Conservation (phyloP, 768 basidiomycete genomes). For the Gloeostereum incarnatum region DNA sequence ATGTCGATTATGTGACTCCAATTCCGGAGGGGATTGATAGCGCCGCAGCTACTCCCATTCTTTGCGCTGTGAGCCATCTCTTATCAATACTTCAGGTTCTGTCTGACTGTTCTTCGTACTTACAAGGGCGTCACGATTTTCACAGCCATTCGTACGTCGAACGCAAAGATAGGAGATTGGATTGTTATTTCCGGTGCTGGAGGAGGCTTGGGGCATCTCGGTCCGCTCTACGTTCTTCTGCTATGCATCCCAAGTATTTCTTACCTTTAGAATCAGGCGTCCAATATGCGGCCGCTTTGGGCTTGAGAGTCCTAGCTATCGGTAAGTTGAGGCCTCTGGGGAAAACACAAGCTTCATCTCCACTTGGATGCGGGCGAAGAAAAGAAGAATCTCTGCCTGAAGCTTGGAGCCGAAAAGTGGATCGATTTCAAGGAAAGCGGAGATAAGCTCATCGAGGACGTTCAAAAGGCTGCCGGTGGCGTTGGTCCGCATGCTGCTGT, state of each 20-base stretch:
- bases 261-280: constrained; percentile 30
- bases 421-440: constrained; percentile 50
- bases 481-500: constrained; percentile 63
- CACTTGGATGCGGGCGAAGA: constrained; percentile 60
- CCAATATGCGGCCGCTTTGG: constrained; percentile 73
- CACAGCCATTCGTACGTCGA: constrained; percentile 63
- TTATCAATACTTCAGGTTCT: background rate
- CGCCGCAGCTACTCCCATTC: constrained; percentile 56
- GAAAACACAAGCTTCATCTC: background rate
- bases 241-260: background rate
- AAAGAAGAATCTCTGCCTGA: constrained; percentile 45
- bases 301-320: constrained; percentile 53
- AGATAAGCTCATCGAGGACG: constrained; percentile 39
- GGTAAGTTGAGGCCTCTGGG: constrained; percentile 17
- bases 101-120: background rate
- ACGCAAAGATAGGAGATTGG: constrained; percentile 56
- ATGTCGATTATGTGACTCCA: constrained; percentile 58
- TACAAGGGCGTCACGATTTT: constrained; percentile 81
- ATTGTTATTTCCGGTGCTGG: constrained; percentile 69
- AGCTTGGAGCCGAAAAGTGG: constrained; percentile 51
- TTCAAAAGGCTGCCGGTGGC: constrained; percentile 40
- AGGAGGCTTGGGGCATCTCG: constrained; percentile 74
- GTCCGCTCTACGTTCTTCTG: constrained; percentile 14
- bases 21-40: constrained; percentile 62
- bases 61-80: constrained; percentile 49